Conservation (phyloP, 768 basidiomycete genomes). For the Psilocybe cubensis region DNA sequence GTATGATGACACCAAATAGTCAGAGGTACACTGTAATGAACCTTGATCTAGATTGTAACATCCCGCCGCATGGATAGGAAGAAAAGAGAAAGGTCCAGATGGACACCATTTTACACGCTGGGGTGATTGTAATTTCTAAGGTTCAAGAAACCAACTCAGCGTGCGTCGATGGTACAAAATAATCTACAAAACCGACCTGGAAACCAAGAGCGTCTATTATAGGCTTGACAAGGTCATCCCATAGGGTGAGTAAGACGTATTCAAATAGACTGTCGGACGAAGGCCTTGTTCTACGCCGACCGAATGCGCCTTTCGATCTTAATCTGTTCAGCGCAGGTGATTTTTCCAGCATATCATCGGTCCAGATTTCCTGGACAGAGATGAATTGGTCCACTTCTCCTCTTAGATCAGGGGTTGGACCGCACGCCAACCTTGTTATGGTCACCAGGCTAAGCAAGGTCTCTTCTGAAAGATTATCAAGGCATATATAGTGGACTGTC, state of each 20-base stretch:
- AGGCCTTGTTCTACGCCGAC: not conserved
- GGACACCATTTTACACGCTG: constrained; percentile 23
- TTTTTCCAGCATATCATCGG: no score
- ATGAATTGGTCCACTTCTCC: no score
- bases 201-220: constrained; percentile 2
- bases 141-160: not conserved
- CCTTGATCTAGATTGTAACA: constrained; percentile 21
- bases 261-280: not conserved
- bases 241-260: not conserved
- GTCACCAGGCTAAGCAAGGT: not conserved
- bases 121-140: not conserved
- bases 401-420: no score
- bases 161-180: not conserved
- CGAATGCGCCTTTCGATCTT: not conserved
- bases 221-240: constrained; percentile 5
- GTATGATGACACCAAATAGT: constrained; percentile 30
- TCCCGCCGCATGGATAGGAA: constrained; percentile 45
- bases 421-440: not conserved
- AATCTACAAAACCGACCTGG: not conserved
- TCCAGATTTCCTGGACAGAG: no score
- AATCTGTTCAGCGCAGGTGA: no score
- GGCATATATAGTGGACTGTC: constrained; percentile 1
- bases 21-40: constrained; percentile 10
- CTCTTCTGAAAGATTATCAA: not conserved
- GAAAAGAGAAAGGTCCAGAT: constrained; percentile 31